phyloP scores from a whole-genome alignment of 768 basidiomycete genomes.

The Kwoniella botswanensis region DNA sequence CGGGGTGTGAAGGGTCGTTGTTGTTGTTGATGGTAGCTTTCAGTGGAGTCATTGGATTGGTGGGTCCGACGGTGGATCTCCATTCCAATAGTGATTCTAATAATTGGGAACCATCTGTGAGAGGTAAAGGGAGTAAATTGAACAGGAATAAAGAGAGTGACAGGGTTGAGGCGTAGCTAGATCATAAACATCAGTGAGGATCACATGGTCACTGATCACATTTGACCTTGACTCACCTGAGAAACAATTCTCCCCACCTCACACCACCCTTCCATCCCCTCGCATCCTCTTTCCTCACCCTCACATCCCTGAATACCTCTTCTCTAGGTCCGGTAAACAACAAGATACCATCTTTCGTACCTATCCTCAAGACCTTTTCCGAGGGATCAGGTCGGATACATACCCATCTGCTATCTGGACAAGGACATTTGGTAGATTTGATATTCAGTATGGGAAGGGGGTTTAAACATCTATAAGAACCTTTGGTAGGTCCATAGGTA shows the following conservation, averaged over 20 bases:
- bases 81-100: constrained; percentile 57
- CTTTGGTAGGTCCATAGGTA: constrained; percentile 14
- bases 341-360: constrained; percentile 60
- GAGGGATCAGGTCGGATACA: constrained; percentile 67
- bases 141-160: constrained; percentile 80
- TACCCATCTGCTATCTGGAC: constrained; percentile 47
- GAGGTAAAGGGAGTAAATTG: constrained; percentile 76
- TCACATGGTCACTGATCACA: too few species aligned
- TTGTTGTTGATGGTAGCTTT: background rate
- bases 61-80: constrained; percentile 8
- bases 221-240: constrained; percentile 63
- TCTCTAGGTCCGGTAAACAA: constrained; percentile 74
- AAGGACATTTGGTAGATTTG: constrained; percentile 37
- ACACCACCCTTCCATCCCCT: constrained; percentile 22
- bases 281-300: constrained; percentile 63
- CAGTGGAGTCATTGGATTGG: background rate
- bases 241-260: constrained; percentile 59
- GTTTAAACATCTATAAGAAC: constrained; percentile 32
- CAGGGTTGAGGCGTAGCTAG: constrained; percentile 61
- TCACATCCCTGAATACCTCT: constrained; percentile 66
- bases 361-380: constrained; percentile 66
- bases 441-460: constrained; percentile 49
- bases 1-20: too few species aligned
- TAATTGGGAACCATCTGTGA: constrained; percentile 73
- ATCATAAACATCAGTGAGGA: background rate